These are phyloP conservation scores for Pythium rhizo-oryzae DNA, from an alignment of 352 stramenopile species.

Conservation along the genomic window DNA sequence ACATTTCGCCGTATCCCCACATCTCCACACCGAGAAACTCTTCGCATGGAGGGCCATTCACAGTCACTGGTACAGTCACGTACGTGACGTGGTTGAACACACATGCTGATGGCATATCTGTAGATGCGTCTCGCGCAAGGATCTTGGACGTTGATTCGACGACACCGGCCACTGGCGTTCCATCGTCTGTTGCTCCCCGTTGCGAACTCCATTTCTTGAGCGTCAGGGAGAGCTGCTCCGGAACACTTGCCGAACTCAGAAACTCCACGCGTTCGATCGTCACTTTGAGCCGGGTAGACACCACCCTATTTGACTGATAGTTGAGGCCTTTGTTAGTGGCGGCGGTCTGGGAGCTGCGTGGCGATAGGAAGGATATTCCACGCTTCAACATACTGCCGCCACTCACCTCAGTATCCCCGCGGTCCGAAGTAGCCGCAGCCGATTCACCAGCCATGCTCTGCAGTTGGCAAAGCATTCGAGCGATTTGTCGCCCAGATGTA, in stretches of 20 bases:
- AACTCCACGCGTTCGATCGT: constrained; percentile 35
- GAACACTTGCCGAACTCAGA: background rate
- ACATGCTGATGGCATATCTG: background rate
- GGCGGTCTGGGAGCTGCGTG: constrained; percentile 7
- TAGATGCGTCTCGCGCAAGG: background rate
- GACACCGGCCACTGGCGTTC: background rate
- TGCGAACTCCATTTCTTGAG: constrained; percentile 38
- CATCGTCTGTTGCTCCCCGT: background rate
- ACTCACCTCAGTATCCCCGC: constrained; percentile 11
- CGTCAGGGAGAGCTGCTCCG: constrained; percentile 37
- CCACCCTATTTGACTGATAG: constrained; percentile 5
- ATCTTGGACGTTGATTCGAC: constrained; percentile 34
- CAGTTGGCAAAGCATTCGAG: constrained; percentile 25
- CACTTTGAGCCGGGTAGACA: constrained; percentile 16
- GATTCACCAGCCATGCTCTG: background rate
- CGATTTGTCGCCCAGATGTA: constrained; percentile 25
- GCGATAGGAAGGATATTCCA: constrained; percentile 20
- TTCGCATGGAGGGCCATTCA: constrained; percentile 15
- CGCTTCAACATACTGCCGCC: constrained; percentile 18
- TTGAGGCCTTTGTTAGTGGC: constrained; percentile 11
- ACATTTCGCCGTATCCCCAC: constrained; percentile 52
- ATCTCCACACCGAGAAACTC: constrained; percentile 55
- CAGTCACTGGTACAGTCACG: background rate
- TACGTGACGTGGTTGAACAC: constrained; percentile 20
- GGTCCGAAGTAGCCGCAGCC: background rate